Evolutionary conservation across 805 yeast genomes (phyloP).

Genomic region (Wickerhamomyces queroliae): DNA sequence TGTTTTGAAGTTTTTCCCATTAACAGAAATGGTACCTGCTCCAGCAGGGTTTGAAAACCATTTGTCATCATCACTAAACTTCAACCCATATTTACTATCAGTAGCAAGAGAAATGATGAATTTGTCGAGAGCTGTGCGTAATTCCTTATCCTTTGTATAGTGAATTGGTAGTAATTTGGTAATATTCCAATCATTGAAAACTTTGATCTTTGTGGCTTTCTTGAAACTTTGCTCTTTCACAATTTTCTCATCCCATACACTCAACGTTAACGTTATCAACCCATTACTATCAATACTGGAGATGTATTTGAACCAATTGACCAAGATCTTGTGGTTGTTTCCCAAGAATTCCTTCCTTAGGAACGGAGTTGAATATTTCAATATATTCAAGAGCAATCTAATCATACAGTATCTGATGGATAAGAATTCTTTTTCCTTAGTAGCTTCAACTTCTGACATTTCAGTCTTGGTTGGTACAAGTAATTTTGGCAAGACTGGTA

Average conservation of each 20-base stretch:
- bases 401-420: slow-evolving; percentile 58
- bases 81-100: slow-evolving; percentile 42
- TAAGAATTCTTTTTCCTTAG: slow-evolving; percentile 28
- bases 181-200: slow-evolving; percentile 74
- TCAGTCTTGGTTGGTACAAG: slow-evolving; percentile 48
- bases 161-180: slow-evolving; percentile 51
- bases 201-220: slow-evolving; percentile 63
- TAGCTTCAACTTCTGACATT: slow-evolving; percentile 28
- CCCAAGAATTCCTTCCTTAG: slow-evolving; percentile 59
- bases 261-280: slow-evolving; percentile 34
- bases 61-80: slow-evolving; percentile 38
- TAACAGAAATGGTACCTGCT: slow-evolving; percentile 32
- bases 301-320: slow-evolving; percentile 63
- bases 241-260: slow-evolving; percentile 43
- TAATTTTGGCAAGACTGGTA: slow-evolving; percentile 56
- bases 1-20: slow-evolving; percentile 47
- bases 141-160: slow-evolving; percentile 27
- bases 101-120: slow-evolving; percentile 46
- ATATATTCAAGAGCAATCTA: slow-evolving; percentile 51
- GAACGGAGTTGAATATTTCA: slow-evolving; percentile 42
- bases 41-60: slow-evolving; percentile 37
- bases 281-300: slow-evolving; percentile 45
- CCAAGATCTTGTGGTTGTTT: slow-evolving; percentile 51
- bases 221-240: slow-evolving; percentile 55
- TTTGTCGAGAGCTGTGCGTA: slow-evolving; percentile 34